Percentiles rank a stretch among this genome's conserved stretches.
These are phyloP conservation scores for Daldinia eschscholtzii DNA, from an alignment of 2,329 filamentous ascomycete species.

Conservation along the genomic window DNA sequence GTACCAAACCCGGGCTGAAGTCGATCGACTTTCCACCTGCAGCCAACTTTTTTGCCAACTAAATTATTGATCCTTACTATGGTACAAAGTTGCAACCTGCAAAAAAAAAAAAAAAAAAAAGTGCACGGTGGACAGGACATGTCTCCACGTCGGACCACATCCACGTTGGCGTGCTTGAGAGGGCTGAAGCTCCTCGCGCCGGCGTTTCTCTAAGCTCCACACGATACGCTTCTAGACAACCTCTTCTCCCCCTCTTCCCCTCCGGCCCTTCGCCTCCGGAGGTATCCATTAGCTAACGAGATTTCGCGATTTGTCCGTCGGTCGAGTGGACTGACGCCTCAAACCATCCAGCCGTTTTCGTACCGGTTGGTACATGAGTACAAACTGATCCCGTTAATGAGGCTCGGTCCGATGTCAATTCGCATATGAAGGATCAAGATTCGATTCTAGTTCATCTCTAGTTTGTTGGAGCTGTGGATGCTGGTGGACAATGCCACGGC, in stretches of 20 bases:
- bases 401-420: conserved; percentile 37
- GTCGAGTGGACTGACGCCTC: conserved; percentile 19
- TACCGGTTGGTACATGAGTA: conserved; percentile 2
- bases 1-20: conserved; percentile 25
- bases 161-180: conserved; percentile 30
- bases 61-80: conserved; percentile 14
- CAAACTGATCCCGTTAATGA: conserved; percentile 21
- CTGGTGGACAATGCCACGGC: conserved; percentile 19
- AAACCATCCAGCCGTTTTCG: conserved; percentile 6
- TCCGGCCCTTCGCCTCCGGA: conserved; percentile 14
- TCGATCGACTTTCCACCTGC: conserved; percentile 25
- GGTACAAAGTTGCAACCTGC: neutral
- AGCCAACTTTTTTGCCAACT: conserved; percentile 1
- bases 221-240: conserved; percentile 25
- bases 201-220: conserved; percentile 9
- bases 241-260: neutral
- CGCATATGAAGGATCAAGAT: conserved; percentile 15
- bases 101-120: no score
- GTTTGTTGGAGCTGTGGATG: conserved; percentile 18
- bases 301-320: conserved; percentile 19
- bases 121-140: neutral
- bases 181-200: conserved; percentile 29
- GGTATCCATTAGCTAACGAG: conserved; percentile 35
- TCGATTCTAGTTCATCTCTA: conserved; percentile 5
- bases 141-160: conserved; percentile 13